These are phyloP conservation scores for Diaporthe aspalathi DNA, from an alignment of 2,329 filamentous ascomycete genomes.

Conservation along the genomic window DNA sequence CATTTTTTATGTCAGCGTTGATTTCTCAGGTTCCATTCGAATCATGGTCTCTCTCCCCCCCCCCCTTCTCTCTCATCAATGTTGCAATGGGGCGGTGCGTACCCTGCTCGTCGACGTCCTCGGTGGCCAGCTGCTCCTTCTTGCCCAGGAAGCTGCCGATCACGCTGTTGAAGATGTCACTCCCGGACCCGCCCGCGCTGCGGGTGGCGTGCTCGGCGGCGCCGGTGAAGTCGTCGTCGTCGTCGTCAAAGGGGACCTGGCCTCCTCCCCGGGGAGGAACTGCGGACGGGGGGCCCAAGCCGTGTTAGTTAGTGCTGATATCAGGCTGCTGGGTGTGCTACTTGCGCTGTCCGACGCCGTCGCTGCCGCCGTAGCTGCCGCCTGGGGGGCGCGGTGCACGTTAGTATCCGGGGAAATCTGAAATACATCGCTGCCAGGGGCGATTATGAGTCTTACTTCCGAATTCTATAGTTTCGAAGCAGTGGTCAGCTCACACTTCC, in stretches of 20 bases:
- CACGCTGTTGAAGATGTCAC: constrained; percentile 62
- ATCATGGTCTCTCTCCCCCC: not conserved
- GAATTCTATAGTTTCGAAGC: constrained; percentile 28
- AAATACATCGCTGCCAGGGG: too few relatives aligned
- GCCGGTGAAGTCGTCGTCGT: constrained; percentile 60
- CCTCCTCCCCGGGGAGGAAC: constrained; percentile 45
- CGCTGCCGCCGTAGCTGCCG: constrained; percentile 35
- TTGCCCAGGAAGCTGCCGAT: constrained; percentile 61
- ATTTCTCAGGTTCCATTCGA: not conserved
- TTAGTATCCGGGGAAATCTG: constrained; percentile 6
- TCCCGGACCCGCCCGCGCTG: constrained; percentile 60
- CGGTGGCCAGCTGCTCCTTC: constrained; percentile 59
- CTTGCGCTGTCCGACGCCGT: constrained; percentile 40
- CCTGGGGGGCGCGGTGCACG: not conserved
- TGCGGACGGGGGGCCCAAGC: not conserved
- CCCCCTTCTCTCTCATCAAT: not conserved
- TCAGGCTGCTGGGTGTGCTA: constrained; percentile 30
- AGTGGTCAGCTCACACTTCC: not conserved
- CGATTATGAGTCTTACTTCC: constrained; percentile 33
- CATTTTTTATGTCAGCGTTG: not conserved
- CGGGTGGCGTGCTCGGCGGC: constrained; percentile 61
- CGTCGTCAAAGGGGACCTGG: constrained; percentile 48
- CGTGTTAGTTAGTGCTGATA: constrained; percentile 10
- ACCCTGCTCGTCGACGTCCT: constrained; percentile 64
- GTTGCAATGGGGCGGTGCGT: constrained; percentile 38